These are phyloP conservation scores for Hysterangium stoloniferum DNA, from an alignment of 768 basidiomycete species.

Conservation along the genomic window DNA sequence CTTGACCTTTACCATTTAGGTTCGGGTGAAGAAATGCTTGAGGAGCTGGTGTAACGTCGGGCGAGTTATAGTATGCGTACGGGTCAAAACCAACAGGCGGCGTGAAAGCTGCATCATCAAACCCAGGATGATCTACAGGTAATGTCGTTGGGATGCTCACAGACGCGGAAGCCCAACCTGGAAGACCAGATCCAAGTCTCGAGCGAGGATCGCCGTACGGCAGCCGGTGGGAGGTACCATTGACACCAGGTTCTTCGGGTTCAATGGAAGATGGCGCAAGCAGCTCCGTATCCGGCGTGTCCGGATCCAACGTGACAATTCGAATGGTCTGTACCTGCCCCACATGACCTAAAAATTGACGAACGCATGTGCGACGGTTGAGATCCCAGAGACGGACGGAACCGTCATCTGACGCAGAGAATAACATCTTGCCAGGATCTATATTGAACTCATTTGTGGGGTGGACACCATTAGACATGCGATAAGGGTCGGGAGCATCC, in stretches of 20 bases:
- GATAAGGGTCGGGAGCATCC: conserved; percentile 42
- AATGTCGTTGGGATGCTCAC: conserved; percentile 14
- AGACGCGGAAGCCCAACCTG: conserved; percentile 14
- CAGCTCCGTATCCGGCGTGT: conserved; percentile 20
- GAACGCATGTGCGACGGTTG: conserved; percentile 66
- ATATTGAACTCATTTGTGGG: conserved; percentile 50
- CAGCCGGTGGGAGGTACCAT: conserved; percentile 15
- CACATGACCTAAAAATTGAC: conserved; percentile 82
- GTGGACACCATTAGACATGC: conserved; percentile 23
- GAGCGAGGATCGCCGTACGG: conserved; percentile 12
- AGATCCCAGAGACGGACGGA: conserved; percentile 95
- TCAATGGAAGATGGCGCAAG: conserved; percentile 7
- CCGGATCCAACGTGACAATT: conserved; percentile 59
- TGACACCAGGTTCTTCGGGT: conserved; percentile 21
- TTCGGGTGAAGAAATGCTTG: not conserved
- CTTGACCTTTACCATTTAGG: not conserved
- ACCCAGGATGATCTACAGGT: conserved; percentile 13
- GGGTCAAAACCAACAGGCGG: conserved; percentile 5
- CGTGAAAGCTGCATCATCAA: not conserved
- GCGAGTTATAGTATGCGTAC: not conserved
- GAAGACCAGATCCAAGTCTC: conserved; percentile 13
- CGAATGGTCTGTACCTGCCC: conserved; percentile 92
- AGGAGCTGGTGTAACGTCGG: conserved; percentile 9
- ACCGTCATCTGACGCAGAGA: conserved; percentile 94
- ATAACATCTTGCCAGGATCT: conserved; percentile 87